Base-by-base conservation (phyloP, 805 yeast species). In the Metschnikowia reukaufii region DNA sequence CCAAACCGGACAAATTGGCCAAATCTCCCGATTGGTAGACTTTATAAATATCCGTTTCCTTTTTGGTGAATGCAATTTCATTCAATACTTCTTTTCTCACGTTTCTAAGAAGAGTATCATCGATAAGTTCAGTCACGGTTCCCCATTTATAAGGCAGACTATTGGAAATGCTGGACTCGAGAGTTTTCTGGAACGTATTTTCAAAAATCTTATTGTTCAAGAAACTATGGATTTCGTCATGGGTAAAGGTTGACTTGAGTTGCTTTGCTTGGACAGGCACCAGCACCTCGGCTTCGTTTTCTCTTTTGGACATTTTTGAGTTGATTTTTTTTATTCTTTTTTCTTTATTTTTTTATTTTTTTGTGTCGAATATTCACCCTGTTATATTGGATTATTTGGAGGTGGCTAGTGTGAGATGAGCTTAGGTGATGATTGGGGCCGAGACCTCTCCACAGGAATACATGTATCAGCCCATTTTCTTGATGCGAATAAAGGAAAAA, bases 41-140 rank as follows among this genome's bases (percentile, higher is more conserved):
- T 64, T 88, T 91, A 67, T 94, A 94, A 52, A 94, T 94, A 63
- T 94, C 99, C 0, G 99, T 94, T 66, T 95, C 99, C 65, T 95
- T 94, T 57, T 84, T 82, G 8, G 98, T 90, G 73, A 95, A 94
- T 36, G 88, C 94, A 51, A 94, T 84, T 59, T 90, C 86, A 2
- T 75, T 68, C 54, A 88, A 77, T 20, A 95, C 90, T 64, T 94
- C 99, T 47, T 80, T 79, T 41, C 98, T 78, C 1, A 95, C 98
- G 25, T 78, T 76, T 51, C 94, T 72, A 44, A 94, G 68, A 32
- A 95, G 68, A 1, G 82, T 79, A 54, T 92, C 96, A 61, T 91
- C 81, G 34, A 94, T 75, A 39, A 94, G 70, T 29, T 82, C 77
- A 18, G 72, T 74, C 39, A 94, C 85, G 12, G 90, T 82, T 2